phyloP scores from a whole-genome alignment of 2,329 filamentous ascomycete species.

The Fusarium citri region DNA sequence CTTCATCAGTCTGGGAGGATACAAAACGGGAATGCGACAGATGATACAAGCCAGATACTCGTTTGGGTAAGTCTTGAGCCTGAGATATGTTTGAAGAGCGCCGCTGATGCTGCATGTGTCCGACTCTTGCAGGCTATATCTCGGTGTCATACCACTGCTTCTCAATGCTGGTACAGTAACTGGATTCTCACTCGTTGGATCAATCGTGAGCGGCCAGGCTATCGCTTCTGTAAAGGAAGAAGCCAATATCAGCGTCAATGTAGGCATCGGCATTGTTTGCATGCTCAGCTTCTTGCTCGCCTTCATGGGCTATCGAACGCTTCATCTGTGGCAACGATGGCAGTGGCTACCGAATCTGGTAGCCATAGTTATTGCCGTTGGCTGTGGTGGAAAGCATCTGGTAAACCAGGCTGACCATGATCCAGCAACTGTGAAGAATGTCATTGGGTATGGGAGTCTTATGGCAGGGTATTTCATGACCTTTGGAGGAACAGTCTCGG shows the following conservation, averaged over 20 bases:
- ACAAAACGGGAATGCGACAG: constrained; percentile 68
- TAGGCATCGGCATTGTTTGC: constrained; percentile 67
- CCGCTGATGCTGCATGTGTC: constrained; percentile 10
- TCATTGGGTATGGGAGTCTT: constrained; percentile 59
- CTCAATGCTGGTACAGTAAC: constrained; percentile 68
- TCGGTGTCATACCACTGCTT: constrained; percentile 63
- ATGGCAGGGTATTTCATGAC: constrained; percentile 66
- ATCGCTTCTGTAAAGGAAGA: constrained; percentile 60
- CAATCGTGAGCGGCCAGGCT: constrained; percentile 66
- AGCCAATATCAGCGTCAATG: constrained; percentile 60
- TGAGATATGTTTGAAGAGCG: not conserved
- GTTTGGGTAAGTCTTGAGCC: constrained; percentile 57
- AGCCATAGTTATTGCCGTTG: constrained; percentile 63
- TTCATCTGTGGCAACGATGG: constrained; percentile 67
- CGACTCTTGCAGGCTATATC: constrained; percentile 53
- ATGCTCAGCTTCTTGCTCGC: constrained; percentile 65
- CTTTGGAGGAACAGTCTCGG: constrained; percentile 66
- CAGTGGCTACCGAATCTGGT: constrained; percentile 67
- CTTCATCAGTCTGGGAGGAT: constrained; percentile 65
- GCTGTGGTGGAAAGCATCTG: constrained; percentile 64
- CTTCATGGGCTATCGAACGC: constrained; percentile 64
- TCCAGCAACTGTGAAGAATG: constrained; percentile 52
- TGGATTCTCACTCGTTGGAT: constrained; percentile 68
- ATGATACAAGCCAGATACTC: constrained; percentile 71
- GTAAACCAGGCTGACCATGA: constrained; percentile 57